Base-by-base conservation (phyloP, 2,329 filamentous ascomycete genomes). In the Aspergillus chevalieri region DNA sequence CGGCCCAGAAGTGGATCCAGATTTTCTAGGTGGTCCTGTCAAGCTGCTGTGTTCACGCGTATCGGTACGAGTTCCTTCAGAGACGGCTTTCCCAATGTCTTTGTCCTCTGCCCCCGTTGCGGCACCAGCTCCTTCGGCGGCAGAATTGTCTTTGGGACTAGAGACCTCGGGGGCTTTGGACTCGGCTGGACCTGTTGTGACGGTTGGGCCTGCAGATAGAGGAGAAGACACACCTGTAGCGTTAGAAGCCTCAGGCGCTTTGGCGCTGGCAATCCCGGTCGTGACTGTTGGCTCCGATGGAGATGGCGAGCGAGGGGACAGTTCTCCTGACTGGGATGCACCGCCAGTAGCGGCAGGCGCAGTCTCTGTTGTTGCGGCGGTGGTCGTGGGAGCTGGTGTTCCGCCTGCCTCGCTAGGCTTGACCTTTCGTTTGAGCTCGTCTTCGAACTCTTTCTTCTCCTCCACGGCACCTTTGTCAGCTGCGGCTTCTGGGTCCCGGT, bases 381-480 rank as follows among this genome's bases (percentile, higher is more conserved):
- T 73, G 60, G 47, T 65, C 10, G 67, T 66, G n/a, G 73, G 73
- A 3, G 68, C 69, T 1, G 71, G 70, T 33, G 63, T 52, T 6
- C 70, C 71, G n/a, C 59, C 54, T 3, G 64, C 67, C n/a, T 72
- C 63, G 14, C 64, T 60, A 5, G 62, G 52, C 0, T 58, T 57
- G 9, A 74, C 64, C 43, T 68, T 69, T 51, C 81, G 77, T 44
- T 90, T 74, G 7, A 94, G 76, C 71, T 95, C 86, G 22, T 80
- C 69, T 73, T 94, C 89, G 4, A 90, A 77, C 8, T 75, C 78
- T 66, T 81, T 82, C 80, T 93, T 93, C 59, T 91, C 87, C 54
- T 79, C 72, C 6, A 93, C 86, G 15, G 84, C 86, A 48, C 78
- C 77, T 1, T 81, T 74, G 67, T 83, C 85, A 48, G 80, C 79